Percentiles rank a stretch among this genome's conserved stretches.
These are phyloP conservation scores for Fomitopsis schrenkii DNA, from an alignment of 1,284 basidiomycete genomes.

Conservation along the genomic window DNA sequence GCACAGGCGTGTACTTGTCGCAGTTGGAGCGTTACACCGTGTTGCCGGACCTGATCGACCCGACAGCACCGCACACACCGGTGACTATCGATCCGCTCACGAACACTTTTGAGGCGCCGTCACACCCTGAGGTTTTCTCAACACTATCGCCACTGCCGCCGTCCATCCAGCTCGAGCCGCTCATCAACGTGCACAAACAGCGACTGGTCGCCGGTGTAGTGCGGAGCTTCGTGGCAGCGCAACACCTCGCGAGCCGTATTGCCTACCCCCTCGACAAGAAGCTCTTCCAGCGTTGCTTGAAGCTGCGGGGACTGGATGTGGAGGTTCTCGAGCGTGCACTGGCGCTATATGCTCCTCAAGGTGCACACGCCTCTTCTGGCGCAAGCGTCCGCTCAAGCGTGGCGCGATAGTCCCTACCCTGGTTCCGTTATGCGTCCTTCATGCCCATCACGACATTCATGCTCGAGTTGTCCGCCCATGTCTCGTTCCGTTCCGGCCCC, in stretches of 20 bases:
- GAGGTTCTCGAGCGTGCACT: constrained; percentile 47
- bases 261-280: constrained; percentile 69
- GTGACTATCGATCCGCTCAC: constrained; percentile 62
- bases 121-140: constrained; percentile 74
- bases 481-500: not conserved
- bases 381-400: not conserved
- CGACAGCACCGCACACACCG: constrained; percentile 67
- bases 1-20: constrained; percentile 73
- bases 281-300: constrained; percentile 71
- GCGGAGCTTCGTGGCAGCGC: constrained; percentile 73
- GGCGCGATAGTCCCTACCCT: not conserved
- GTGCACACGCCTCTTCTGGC: not conserved
- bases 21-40: constrained; percentile 63
- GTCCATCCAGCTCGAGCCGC: constrained; percentile 75
- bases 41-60: constrained; percentile 80
- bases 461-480: not conserved
- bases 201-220: constrained; percentile 75
- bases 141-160: constrained; percentile 65
- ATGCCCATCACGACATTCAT: not conserved
- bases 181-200: constrained; percentile 88
- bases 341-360: constrained; percentile 24
- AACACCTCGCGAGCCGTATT: constrained; percentile 72
- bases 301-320: constrained; percentile 58
- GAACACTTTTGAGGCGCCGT: constrained; percentile 59
- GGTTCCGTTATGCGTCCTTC: not conserved